Percentiles rank a stretch among this genome's conserved stretches.
phyloP scores from a whole-genome alignment of 2,329 filamentous ascomycete genomes.

The Trichophyton rubrum region DNA sequence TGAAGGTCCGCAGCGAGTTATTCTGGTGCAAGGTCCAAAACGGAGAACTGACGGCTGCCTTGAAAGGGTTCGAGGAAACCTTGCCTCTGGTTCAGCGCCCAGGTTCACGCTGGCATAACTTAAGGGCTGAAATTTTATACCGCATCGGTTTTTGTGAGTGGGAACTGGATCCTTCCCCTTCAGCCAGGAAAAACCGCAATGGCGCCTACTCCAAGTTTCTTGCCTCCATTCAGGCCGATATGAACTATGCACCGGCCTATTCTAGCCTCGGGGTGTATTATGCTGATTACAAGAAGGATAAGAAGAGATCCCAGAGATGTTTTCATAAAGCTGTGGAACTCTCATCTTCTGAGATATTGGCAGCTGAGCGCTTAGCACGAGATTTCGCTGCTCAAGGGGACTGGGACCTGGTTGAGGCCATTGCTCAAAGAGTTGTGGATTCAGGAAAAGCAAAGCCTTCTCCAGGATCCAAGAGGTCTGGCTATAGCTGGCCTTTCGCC shows the following conservation, averaged over 20 bases:
- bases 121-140: constrained; percentile 78
- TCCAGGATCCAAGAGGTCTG: constrained; percentile 84
- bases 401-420: constrained; percentile 91
- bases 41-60: constrained; percentile 58
- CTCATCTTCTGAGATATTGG: constrained; percentile 71
- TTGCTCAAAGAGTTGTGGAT: constrained; percentile 80
- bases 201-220: constrained; percentile 78
- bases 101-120: constrained; percentile 49
- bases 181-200: constrained; percentile 64
- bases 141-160: constrained; percentile 77
- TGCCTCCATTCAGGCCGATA: constrained; percentile 68
- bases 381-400: constrained; percentile 82
- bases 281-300: constrained; percentile 78
- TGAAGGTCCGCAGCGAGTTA: constrained; percentile 70
- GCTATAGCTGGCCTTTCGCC: constrained; percentile 90
- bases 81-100: constrained; percentile 52
- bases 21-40: constrained; percentile 85
- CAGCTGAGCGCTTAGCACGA: constrained; percentile 73
- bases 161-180: constrained; percentile 62
- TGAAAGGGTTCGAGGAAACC: constrained; percentile 57
- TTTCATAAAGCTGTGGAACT: constrained; percentile 95
- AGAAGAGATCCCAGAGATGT: constrained; percentile 72
- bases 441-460: constrained; percentile 86
- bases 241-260: constrained; percentile 81
- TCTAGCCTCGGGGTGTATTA: constrained; percentile 86